Evolutionary conservation across 257 asterid species (phyloP), one percentile per base, ranked within the genome.

Genomic region (Solanum phureja): DNA sequence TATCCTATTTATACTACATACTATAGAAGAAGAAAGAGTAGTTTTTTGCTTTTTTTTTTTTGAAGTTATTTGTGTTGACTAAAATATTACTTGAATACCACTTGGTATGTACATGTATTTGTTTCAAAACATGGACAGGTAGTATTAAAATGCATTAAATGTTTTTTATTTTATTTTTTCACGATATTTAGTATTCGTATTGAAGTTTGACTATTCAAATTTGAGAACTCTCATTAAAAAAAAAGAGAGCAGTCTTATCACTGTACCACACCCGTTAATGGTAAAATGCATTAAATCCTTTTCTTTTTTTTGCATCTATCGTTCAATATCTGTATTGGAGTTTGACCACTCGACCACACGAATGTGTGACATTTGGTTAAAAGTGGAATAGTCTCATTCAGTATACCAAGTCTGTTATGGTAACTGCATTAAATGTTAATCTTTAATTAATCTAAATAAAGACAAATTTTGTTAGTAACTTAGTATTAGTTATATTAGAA

Each of bases 231-330:
- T 19, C 0, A 56, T 56, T 7, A 19, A 56, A 3, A 56, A 18
- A 52, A 5, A 29, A 29, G 31, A 12, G 8, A 56, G 9, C 1
- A 56, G 0, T 18, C 0, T 56, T 2, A 56, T 56, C 62, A 18
- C 0, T 0, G 2, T 18, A 56, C 4, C 9, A 52, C 4, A 1
- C 2, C 8, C 9, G 0, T 18, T 18, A 52, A 49, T 5, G 8
- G 0, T 49, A 52, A 46, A 46, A 46, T 46, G 21, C 58, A 49
- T 13, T 49, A 13, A 49, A 49, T 49, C 3, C 21, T 49, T 49
- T 5, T 49, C 4, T 13, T 0, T 13, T 13, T 0, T 33, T 31
- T 31, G 0, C 21, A 49, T 14, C 3, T 49, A 14, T 5, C 0
- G 8, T 14, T 49, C 58, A 49, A 2, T 49, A 49, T 14, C 4